Evolutionary conservation across 306 rosid genomes (phyloP), one percentile per base, ranked within the genome.

Genomic region (Luffa aegyptiaca): DNA sequence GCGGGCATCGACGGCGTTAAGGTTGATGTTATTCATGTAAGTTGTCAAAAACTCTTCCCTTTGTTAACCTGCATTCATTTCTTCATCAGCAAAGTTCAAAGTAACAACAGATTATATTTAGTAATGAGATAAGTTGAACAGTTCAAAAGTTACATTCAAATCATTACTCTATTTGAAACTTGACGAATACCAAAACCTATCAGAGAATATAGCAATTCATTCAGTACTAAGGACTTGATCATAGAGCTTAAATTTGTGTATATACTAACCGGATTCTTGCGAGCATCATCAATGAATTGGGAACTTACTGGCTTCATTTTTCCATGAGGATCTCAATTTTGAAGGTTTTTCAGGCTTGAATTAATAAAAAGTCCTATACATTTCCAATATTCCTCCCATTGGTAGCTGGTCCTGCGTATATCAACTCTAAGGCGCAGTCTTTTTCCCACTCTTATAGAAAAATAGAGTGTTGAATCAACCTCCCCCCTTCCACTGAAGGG

Each of bases 1-100:
- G 80, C 76, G 8, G 97, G 93, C 3, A 77, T 93, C 78, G 96
- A 89, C 46, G 91, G 93, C 44, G 91, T 93, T 48, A 93, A 93
- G 85, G 88, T 93, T 65, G 97, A 93, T 79, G 96, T 93, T 44
- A 87, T 86, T 5, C 90, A 89, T 41, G 96, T 90, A 80, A 85
- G 88, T 83, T 68, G 68, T 35, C 57, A 26, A 37, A 61, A 71
- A 16, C n/a, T 3, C 46, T 0, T 8, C 37, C 18, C 9, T 21
- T 56, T 44, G 26, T 42, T 39, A 14, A 10, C 35, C 39, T 69
- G 62, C 41, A 12, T 37, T 13, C 6, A 7, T 57, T 20, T 58
- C 26, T 31, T 31, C 45, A 37, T 31, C 10, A 55, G 3, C 3
- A 37, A n/a, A 57, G 20, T 62, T 61, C 18, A 59, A 20, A 44